Evolutionary conservation across 495 filamentous ascomycete species (phyloP).

Genomic region (Parathielavia hyrcaniae): DNA sequence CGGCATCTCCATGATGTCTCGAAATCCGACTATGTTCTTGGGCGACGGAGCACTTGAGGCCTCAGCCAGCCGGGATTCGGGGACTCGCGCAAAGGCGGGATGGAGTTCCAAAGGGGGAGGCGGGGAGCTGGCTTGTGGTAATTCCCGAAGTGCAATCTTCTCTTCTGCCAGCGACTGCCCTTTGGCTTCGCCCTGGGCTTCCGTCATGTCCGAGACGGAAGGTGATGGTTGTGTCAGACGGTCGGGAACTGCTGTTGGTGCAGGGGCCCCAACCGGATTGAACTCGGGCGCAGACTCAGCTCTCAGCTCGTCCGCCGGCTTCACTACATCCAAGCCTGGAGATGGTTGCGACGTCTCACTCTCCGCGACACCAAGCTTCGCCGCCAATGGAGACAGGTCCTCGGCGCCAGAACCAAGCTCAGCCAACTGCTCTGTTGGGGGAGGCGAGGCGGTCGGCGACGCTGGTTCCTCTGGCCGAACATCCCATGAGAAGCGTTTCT

Average conservation of each 20-base stretch:
- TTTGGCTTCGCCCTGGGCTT: slow-evolving; percentile 10
- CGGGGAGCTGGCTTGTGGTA: slow-evolving; percentile 27
- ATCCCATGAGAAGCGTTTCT: slow-evolving; percentile 34
- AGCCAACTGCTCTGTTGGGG: neutral
- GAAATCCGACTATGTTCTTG: slow-evolving; percentile 49
- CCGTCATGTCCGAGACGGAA: slow-evolving; percentile 29
- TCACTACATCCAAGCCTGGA: neutral
- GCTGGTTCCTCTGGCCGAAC: slow-evolving; percentile 1
- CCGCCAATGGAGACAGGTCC: neutral
- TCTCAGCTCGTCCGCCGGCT: slow-evolving; percentile 2
- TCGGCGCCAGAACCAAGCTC: slow-evolving; percentile 12
- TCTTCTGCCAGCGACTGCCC: slow-evolving; percentile 41
- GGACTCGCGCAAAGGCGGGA: slow-evolving; percentile 28
- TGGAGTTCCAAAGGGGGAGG: slow-evolving; percentile 37
- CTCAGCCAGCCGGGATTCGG: neutral
- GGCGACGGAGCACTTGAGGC: neutral
- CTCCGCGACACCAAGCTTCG: neutral
- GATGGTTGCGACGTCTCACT: neutral
- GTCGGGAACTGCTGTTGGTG: slow-evolving; percentile 22
- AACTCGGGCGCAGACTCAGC: slow-evolving; percentile 8
- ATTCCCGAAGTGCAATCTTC: slow-evolving; percentile 32
- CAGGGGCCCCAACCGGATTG: slow-evolving; percentile 23
- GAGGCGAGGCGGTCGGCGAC: neutral
- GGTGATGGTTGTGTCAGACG: slow-evolving; percentile 33
- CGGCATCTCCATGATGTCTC: slow-evolving; percentile 63